Evolutionary conservation across 2,329 filamentous ascomycete species (phyloP).

Genomic region (Teratosphaeria gauchensis): DNA sequence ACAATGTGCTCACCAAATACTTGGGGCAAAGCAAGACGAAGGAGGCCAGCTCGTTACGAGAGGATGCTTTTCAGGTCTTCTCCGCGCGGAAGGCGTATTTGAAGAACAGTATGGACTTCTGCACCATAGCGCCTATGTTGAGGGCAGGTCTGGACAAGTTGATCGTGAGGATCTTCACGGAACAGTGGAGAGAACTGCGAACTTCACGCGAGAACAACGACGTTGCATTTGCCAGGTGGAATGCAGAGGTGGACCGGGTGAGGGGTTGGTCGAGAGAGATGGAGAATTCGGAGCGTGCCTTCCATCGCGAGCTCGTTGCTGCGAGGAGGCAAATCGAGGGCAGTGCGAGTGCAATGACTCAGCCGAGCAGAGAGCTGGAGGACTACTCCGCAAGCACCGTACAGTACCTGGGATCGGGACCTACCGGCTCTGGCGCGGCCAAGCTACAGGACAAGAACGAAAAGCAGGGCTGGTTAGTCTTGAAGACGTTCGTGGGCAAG

Average conservation of each 20-base stretch:
- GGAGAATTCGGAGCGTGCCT: slow-evolving; percentile 76
- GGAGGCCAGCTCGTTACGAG: slow-evolving; percentile 78
- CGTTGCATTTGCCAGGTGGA: slow-evolving; percentile 55
- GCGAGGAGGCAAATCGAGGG: slow-evolving; percentile 78
- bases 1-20: slow-evolving; percentile 72
- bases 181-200: slow-evolving; percentile 82
- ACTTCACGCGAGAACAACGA: slow-evolving; percentile 56
- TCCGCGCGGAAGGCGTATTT: slow-evolving; percentile 86
- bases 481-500: slow-evolving; percentile 74
- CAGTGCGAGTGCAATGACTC: slow-evolving; percentile 56
- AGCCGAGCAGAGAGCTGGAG: slow-evolving; percentile 84
- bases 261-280: slow-evolving; percentile 90
- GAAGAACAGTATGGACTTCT: slow-evolving; percentile 88
- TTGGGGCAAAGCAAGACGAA: slow-evolving; percentile 82
- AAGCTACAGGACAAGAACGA: slow-evolving; percentile 38
- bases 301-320: slow-evolving; percentile 69
- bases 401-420: slow-evolving; percentile 66
- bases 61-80: slow-evolving; percentile 92
- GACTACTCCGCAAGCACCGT: slow-evolving; percentile 87
- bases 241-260: slow-evolving; percentile 78
- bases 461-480: slow-evolving; percentile 91
- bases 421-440: slow-evolving; percentile 27
- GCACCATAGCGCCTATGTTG: slow-evolving; percentile 75
- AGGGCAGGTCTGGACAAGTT: slow-evolving; percentile 76
- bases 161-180: slow-evolving; percentile 71